phyloP scores from a whole-genome alignment of 192 early-diverging fungal species.

The Backusella tarrabulga region DNA sequence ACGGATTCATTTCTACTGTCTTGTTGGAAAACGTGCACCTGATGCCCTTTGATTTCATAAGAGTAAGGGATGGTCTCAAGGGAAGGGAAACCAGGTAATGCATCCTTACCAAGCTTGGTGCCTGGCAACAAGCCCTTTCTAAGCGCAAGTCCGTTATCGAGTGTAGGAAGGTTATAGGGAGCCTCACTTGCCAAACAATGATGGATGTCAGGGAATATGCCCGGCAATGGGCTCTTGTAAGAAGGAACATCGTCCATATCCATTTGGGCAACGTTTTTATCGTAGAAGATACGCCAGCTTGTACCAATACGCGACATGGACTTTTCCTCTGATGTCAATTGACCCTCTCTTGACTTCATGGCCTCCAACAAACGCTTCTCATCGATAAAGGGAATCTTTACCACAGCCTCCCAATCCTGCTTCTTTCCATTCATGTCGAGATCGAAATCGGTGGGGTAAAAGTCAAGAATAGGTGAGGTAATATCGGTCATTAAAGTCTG shows the following conservation, averaged over 20 bases:
- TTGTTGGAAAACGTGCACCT: constrained; percentile 83
- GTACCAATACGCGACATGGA: constrained; percentile 59
- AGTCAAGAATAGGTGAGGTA: constrained; percentile 89
- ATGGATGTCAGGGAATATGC: constrained; percentile 68
- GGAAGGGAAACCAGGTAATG: constrained; percentile 87
- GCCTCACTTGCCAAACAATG: constrained; percentile 47
- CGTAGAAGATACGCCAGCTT: constrained; percentile 65
- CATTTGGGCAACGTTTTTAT: constrained; percentile 14
- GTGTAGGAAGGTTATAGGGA: constrained; percentile 58
- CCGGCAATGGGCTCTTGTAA: constrained; percentile 63
- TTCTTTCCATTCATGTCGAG: constrained; percentile 99
- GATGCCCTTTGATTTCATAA: constrained; percentile 68
- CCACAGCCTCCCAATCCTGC: constrained; percentile 97
- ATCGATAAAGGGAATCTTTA: constrained; percentile 97
- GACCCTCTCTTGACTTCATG: constrained; percentile 66
- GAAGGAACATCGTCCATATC: constrained; percentile 14
- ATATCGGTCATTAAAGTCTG: constrained; percentile 81
- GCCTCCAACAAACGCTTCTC: constrained; percentile 80
- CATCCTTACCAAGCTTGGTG: constrained; percentile 55
- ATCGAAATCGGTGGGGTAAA: constrained; percentile 91
- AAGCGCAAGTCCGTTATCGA: constrained; percentile 53
- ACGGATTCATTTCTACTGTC: constrained; percentile 80
- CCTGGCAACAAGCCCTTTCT: constrained; percentile 62
- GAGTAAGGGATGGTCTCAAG: constrained; percentile 77
- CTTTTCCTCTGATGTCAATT: constrained; percentile 57